phyloP scores from a whole-genome alignment of 306 rosid species.

The Cucurbita ficifolia region DNA sequence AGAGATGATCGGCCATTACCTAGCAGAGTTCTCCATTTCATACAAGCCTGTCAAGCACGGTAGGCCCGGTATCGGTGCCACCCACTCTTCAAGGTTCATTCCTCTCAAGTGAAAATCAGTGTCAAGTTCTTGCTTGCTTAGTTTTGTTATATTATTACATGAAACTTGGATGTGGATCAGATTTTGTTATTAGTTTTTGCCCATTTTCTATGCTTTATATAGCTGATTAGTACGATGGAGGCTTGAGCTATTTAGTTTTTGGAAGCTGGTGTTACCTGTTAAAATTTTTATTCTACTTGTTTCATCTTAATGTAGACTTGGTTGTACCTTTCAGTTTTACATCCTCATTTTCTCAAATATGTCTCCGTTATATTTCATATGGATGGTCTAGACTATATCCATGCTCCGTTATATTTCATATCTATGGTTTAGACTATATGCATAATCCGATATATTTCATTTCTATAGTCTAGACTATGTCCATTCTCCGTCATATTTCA shows the following conservation, averaged over 20 bases:
- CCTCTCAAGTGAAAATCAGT: slow-evolving; percentile 60
- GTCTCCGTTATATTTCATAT: too few species aligned
- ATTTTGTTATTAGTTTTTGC: not conserved
- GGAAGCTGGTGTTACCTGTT: not conserved
- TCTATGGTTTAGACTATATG: too few species aligned
- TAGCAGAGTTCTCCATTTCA: slow-evolving; percentile 77
- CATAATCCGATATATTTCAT: too few species aligned
- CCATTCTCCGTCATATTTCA: too few species aligned
- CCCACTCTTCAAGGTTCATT: slow-evolving; percentile 91
- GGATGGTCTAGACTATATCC: too few species aligned
- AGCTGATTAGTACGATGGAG: not conserved
- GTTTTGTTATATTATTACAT: slow-evolving; percentile 8
- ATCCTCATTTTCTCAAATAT: too few species aligned
- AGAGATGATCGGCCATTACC: slow-evolving; percentile 77
- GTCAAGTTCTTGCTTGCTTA: slow-evolving; percentile 7
- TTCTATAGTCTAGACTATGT: too few species aligned
- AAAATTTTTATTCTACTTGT: not conserved
- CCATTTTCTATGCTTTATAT: not conserved
- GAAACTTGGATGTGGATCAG: slow-evolving; percentile 14
- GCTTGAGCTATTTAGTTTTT: not conserved
- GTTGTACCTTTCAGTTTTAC: not conserved
- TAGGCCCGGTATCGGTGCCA: slow-evolving; percentile 97
- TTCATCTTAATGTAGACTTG: not conserved
- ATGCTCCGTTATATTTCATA: too few species aligned
- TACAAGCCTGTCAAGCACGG: slow-evolving; percentile 97